These are phyloP conservation scores for Linum trigynum DNA, from an alignment of 345 rosid genomes.

Conservation along the genomic window DNA sequence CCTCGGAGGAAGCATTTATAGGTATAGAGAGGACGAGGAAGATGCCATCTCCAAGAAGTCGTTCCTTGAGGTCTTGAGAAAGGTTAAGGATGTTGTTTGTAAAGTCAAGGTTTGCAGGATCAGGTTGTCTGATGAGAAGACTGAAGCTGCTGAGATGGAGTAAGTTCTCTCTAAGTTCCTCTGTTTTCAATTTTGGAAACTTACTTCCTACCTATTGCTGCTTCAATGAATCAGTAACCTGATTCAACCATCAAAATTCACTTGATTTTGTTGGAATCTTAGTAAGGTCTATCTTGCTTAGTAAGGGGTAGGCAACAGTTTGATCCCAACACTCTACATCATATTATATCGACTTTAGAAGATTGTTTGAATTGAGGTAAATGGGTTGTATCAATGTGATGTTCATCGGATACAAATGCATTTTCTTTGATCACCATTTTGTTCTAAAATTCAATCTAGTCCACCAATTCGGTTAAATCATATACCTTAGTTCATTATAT, in stretches of 20 bases:
- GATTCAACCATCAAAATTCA: neutral
- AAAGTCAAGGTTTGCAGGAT: slow-evolving; percentile 23
- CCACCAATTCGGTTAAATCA: no score
- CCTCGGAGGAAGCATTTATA: slow-evolving; percentile 49
- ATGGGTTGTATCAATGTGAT: no score
- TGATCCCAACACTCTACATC: no score
- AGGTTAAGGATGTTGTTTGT: slow-evolving; percentile 28
- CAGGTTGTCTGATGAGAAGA: slow-evolving; percentile 28
- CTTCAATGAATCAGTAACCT: no score
- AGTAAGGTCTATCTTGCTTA: no score
- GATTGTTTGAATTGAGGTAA: no score
- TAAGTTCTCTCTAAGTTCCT: slow-evolving; percentile 28
- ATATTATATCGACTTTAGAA: no score
- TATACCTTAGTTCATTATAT: no score
- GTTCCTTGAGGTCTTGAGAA: slow-evolving; percentile 18
- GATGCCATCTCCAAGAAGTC: slow-evolving; percentile 15
- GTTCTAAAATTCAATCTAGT: no score
- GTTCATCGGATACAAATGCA: no score
- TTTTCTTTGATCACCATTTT: no score
- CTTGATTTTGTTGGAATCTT: neutral
- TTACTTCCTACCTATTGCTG: neutral
- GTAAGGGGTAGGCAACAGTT: no score
- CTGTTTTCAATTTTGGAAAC: neutral
- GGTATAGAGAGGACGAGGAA: slow-evolving; percentile 21
- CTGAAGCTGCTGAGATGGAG: slow-evolving; percentile 58